Base-by-base conservation (phyloP, 768 basidiomycete species). In the Lactarius evosmus region DNA sequence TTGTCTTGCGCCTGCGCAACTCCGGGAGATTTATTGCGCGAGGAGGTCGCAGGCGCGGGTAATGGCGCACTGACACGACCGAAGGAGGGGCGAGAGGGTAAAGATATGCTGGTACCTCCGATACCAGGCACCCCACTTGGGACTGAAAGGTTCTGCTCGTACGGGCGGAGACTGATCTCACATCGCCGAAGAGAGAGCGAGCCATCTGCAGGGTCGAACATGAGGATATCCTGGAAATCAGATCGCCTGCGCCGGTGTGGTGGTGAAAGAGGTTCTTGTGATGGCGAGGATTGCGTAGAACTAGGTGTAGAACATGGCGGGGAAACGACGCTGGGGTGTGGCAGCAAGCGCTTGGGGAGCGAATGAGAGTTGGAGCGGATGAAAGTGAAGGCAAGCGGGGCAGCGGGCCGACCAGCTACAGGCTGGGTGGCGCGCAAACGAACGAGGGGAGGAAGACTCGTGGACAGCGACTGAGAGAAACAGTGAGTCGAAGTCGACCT, bases 141-240 rank as follows among this genome's bases (percentile, higher is more conserved):
- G 68, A 73, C 53, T 60, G 70, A 67, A 32, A 65, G 58, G 32
- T 55, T 66, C 57, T 55, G 66, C 54, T 73, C 73, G 8, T 62
- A 68, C 41, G 68, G 41, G 16, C 71, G 72, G 54, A 69, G 73
- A 38, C 86, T 83, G 5, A 87, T 61, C 2, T 74, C 73, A 53
- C 89, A 72, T 1, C 88, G 75, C 29, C 85, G 78, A 51, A 90
- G 74, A 0, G 82, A 81, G 25, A 91, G 76, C 3, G 79, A 74
- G 0, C 83, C 82, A 44, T 84, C 82, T 0, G 72, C 73, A 0
- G 86, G 83, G 69, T 91, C 86, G 68, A 91, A 89, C 3, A 90
- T 69, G 19, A 91, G 78, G 3, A 89, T 65, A 62, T 91, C 88
- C 71, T 88, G 87, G 67, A 80, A 82, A 63, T 85, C 84, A 22